Percentiles rank a stretch among this genome's conserved stretches.
These are phyloP conservation scores for Salvia splendens DNA, from an alignment of 257 asterid genomes.

Conservation along the genomic window DNA sequence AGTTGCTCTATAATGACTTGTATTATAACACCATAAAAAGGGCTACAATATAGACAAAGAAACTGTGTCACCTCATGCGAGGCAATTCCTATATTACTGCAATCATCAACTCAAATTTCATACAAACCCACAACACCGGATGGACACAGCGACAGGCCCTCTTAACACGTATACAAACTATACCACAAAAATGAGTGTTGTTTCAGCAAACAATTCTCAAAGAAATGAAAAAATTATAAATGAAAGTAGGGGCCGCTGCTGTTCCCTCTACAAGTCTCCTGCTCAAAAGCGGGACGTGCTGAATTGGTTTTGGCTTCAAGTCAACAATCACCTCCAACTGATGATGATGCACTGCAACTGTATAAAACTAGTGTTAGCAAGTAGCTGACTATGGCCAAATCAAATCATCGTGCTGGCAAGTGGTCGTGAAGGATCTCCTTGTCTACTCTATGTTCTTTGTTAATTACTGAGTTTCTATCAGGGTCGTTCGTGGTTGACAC, in stretches of 20 bases:
- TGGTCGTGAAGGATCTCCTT: neutral
- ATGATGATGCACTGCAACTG: slow-evolving; percentile 28
- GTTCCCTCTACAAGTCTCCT: slow-evolving; percentile 29
- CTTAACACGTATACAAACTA: slow-evolving; percentile 33
- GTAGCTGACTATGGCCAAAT: neutral
- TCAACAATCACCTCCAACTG: slow-evolving; percentile 26
- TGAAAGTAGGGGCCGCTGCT: slow-evolving; percentile 7
- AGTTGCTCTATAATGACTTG: neutral
- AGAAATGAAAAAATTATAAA: slow-evolving; percentile 31
- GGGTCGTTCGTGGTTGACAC: too few relatives aligned
- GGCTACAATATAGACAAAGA: slow-evolving; percentile 38
- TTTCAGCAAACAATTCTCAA: slow-evolving; percentile 30
- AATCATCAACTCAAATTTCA: slow-evolving; percentile 28
- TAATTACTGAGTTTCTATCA: too few relatives aligned
- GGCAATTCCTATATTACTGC: slow-evolving; percentile 33
- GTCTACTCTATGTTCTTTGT: too few relatives aligned
- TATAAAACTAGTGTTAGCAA: slow-evolving; percentile 11
- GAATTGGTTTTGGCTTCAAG: slow-evolving; percentile 23
- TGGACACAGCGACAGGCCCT: slow-evolving; percentile 11
- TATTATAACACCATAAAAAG: slow-evolving; percentile 1
- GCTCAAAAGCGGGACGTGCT: slow-evolving; percentile 28
- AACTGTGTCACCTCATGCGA: slow-evolving; percentile 40
- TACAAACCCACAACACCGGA: slow-evolving; percentile 17
- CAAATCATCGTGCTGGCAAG: too few relatives aligned
- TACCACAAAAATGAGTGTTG: slow-evolving; percentile 31